Evolutionary conservation across 2,329 filamentous ascomycete species (phyloP), one percentile per base, ranked within the genome.

Genomic region (Coniochaeta prunicola): DNA sequence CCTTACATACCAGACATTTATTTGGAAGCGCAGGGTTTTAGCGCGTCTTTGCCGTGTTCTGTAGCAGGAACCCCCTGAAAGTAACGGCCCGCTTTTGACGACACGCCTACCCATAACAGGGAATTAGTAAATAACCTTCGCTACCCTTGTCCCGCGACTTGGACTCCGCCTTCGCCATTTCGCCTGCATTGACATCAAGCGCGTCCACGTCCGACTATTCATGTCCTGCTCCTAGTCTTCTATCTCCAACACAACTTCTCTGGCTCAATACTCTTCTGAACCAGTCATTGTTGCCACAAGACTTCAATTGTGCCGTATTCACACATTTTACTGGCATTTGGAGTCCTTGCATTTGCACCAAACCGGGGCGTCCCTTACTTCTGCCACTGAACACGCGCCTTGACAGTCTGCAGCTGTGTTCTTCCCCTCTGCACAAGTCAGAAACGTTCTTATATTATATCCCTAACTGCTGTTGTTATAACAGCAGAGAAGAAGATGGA

Each of bases 401-500:
- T 30, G 45, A 28, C 24, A 30, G 9, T 50, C 13, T 50, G 13
- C 19, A 6, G 15, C 17, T 5, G 9, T 5, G 21, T 21, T 48
- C 4, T 13, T 30, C n/a, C 24, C 45, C 31, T 45, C 40, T 42
- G 12, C 38, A 48, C n/a, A n/a, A n/a, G n/a, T n/a, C n/a, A n/a
- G n/a, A n/a, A n/a, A n/a, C n/a, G n/a, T 45, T 31, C 36, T 30
- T 34, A 57, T 38, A 26, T 17, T 9, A 30, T 17, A 50, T 15
- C 45, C 13, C 24, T 13, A 2, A 24, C 4, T 45, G 21, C 38
- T 19, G 21, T 15, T 6, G 5, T 8, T 38, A 38, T n/a, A 38
- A n/a, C 40, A 45, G 12, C 31, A 30, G 24, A 19, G 30, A 4
- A 10, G 33, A 58, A 59, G 57, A 65, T 65, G 63, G 59, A 64